A percentile compares a stretch with the other conserved stretches of the same genome.
These are phyloP conservation scores for Aspergillus felis DNA, from an alignment of 2,329 filamentous ascomycete species.

Conservation along the genomic window DNA sequence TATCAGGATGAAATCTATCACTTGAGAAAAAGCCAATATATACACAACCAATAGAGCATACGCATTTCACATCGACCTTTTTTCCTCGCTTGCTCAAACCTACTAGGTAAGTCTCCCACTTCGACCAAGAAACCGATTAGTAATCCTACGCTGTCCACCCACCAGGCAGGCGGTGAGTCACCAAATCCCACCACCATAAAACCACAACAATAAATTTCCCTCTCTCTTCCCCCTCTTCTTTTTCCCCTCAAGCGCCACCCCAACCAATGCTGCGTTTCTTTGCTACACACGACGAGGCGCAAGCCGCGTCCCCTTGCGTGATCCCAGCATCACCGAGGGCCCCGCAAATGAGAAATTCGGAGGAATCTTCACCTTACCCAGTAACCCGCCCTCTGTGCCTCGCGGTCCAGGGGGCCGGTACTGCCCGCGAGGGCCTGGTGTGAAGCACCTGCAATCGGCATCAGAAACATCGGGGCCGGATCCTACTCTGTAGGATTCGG, in stretches of 20 bases:
- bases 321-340: conserved; percentile 12
- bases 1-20: background rate
- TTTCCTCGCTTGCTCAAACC: background rate
- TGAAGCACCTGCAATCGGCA: conserved; percentile 83
- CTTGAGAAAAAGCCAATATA: background rate
- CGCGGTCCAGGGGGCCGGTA: conserved; percentile 28
- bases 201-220: conserved; percentile 15
- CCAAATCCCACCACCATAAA: conserved; percentile 2
- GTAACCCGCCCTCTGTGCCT: conserved; percentile 42
- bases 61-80: background rate
- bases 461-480: conserved; percentile 76
- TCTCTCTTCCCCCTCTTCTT: conserved; percentile 34
- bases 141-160: background rate
- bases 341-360: conserved; percentile 97
- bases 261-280: conserved; percentile 93
- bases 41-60: background rate
- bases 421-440: conserved; percentile 86
- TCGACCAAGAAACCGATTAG: background rate
- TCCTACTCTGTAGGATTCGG: conserved; percentile 13
- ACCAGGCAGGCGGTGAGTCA: conserved; percentile 14
- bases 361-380: conserved; percentile 73
- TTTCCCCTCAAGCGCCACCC: conserved; percentile 67
- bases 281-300: conserved; percentile 71
- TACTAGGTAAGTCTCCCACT: background rate
- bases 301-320: conserved; percentile 14